phyloP scores from a whole-genome alignment of 805 yeast species.

The Schwanniomyces occidentalis region DNA sequence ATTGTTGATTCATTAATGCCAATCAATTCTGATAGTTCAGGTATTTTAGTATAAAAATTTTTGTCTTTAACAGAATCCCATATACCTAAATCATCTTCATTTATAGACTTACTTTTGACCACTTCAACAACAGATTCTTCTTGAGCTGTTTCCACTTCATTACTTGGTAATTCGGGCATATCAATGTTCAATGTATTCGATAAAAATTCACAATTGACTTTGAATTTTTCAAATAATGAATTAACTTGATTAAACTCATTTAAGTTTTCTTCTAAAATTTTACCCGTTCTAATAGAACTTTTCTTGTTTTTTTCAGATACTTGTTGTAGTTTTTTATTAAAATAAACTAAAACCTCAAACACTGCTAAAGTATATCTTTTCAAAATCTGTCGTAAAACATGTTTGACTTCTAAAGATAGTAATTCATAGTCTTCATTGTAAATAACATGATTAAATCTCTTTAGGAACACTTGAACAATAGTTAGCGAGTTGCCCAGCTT shows the following conservation, averaged over 20 bases:
- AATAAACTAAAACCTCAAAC: slow-evolving; percentile 31
- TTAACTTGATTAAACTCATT: slow-evolving; percentile 29
- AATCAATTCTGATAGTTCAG: slow-evolving; percentile 29
- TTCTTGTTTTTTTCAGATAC: slow-evolving; percentile 45
- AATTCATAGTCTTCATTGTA: slow-evolving; percentile 26
- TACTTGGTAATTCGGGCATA: slow-evolving; percentile 23
- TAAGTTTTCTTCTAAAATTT: slow-evolving; percentile 45
- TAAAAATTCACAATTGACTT: slow-evolving; percentile 41
- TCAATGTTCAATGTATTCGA: slow-evolving; percentile 36
- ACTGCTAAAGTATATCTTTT: slow-evolving; percentile 45
- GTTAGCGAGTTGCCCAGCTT: slow-evolving; percentile 30
- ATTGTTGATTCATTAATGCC: slow-evolving; percentile 10
- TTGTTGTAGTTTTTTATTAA: slow-evolving; percentile 36
- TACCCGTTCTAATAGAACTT: slow-evolving; percentile 69
- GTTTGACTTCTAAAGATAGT: slow-evolving; percentile 25
- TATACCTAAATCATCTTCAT: slow-evolving; percentile 27
- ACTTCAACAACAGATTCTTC: slow-evolving; percentile 22
- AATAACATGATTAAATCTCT: slow-evolving; percentile 41
- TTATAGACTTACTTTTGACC: slow-evolving; percentile 19
- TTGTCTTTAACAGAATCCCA: slow-evolving; percentile 73
- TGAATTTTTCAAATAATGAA: slow-evolving; percentile 47
- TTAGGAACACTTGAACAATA: slow-evolving; percentile 49
- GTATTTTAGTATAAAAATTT: slow-evolving; percentile 61
- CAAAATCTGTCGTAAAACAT: slow-evolving; percentile 36
- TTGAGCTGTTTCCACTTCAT: slow-evolving; percentile 4